Base-by-base conservation (phyloP, 2,329 filamentous ascomycete genomes). In the Talaromyces amestolkiae region DNA sequence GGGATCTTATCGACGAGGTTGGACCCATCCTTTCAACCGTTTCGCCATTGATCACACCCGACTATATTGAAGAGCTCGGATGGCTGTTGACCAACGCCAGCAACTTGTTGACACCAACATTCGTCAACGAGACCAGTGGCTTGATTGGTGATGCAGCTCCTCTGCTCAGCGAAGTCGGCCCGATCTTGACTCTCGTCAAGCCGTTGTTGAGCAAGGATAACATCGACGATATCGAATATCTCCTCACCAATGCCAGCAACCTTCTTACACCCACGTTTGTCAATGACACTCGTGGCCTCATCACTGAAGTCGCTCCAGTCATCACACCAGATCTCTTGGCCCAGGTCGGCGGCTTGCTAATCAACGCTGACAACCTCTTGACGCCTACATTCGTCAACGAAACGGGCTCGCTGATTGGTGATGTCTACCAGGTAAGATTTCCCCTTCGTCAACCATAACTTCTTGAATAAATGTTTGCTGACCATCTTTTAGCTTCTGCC, bases 331-430 rank as follows among this genome's bases (percentile, higher is more conserved):
- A 67, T 22, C 67, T 72, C 10, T 69, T 75, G 43, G 68, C 68
- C 49, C 62, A 73, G 56, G 69, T 74, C 33, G 67, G 68, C 27
- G 54, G 59, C 24, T 60, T 74, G n/a, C 61, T 74, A 31, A 66
- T 27, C 47, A 74, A 71, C 56, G 72, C 75, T 70, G 68, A 74
- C 68, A 58, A 71, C 65, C 64, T 78, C 66, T 67, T 78, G 68
- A 72, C 74, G 47, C 69, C 74, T 60, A 66, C 75, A 53, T 70
- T 76, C 67, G 69, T 76, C 65, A 64, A 77, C 39, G 68, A 74
- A 64, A 70, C 70, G n/a, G 63, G 68, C 35, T 65, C 65, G 22
- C 51, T 73, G 45, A 69, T 73, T 47, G 62, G 66, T 54, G 66
- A 68, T 41, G 65, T 69, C 66, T 72, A 74, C 17, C 71, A 74